Percentiles rank a stretch among this genome's conserved stretches.
These are phyloP conservation scores for Aurinia saxatilis DNA, from an alignment of 345 rosid genomes.

Conservation along the genomic window DNA sequence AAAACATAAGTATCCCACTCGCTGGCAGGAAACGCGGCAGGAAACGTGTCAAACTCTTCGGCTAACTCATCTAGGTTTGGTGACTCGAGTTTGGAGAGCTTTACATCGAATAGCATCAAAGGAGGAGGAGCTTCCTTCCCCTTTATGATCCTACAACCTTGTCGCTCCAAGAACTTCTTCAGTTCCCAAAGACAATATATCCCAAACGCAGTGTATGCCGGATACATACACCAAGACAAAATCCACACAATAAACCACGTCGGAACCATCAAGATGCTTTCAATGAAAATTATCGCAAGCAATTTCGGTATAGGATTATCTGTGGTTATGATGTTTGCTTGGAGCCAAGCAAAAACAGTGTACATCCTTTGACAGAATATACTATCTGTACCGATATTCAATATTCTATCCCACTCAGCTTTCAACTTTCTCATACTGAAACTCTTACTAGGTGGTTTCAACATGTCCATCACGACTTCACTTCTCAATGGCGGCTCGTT, in stretches of 20 bases:
- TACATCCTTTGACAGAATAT: background rate
- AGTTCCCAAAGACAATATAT: background rate
- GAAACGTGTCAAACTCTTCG: background rate
- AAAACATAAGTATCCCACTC: background rate
- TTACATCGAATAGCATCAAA: background rate
- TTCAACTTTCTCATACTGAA: constrained; percentile 5
- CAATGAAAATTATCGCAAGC: background rate
- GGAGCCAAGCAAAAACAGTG: background rate
- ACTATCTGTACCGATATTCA: no score
- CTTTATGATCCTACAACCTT: background rate
- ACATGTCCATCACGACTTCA: constrained; percentile 13
- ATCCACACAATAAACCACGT: background rate
- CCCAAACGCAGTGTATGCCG: background rate
- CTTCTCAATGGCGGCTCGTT: constrained; percentile 16
- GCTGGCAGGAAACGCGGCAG: background rate
- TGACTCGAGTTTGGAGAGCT: background rate
- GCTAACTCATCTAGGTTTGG: background rate
- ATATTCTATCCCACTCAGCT: background rate
- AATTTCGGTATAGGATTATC: background rate
- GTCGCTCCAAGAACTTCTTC: background rate
- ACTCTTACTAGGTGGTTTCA: background rate
- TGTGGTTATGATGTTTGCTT: background rate
- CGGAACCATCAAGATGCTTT: no score
- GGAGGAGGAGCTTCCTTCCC: background rate
- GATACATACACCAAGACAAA: background rate